Percentiles rank a stretch among this genome's conserved stretches.
These are phyloP conservation scores for Lasiosphaeris hirsuta DNA, from an alignment of 495 filamentous ascomycete genomes.

Conservation along the genomic window DNA sequence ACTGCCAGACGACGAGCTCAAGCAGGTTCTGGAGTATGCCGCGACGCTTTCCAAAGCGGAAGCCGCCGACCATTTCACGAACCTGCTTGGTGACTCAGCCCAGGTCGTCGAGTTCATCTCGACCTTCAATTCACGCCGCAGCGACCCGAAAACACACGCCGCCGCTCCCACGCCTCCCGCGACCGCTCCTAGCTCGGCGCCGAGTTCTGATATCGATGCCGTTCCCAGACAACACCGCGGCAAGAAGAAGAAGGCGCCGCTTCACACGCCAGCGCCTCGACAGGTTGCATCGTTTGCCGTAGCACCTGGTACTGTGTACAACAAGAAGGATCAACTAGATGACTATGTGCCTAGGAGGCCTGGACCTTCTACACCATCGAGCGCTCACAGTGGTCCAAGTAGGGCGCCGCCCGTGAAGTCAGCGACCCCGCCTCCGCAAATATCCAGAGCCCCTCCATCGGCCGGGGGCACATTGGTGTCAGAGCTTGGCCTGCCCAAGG, in stretches of 20 bases:
- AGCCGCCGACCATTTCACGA: constrained; percentile 79
- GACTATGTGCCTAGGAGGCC: constrained; percentile 38
- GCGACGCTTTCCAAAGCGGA: constrained; percentile 64
- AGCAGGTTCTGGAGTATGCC: constrained; percentile 78
- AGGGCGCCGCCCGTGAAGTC: constrained; percentile 39
- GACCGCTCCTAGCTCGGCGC: constrained; percentile 20
- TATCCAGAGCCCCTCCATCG: constrained; percentile 60
- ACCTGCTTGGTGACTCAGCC: constrained; percentile 82
- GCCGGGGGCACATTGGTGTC: constrained; percentile 74
- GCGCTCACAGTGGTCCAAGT: constrained; percentile 30
- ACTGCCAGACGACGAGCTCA: constrained; percentile 76
- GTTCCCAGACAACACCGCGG: constrained; percentile 30
- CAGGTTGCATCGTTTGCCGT: constrained; percentile 55
- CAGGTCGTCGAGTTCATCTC: constrained; percentile 88
- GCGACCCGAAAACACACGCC: constrained; percentile 35
- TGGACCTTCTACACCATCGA: constrained; percentile 32
- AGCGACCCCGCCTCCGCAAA: constrained; percentile 28
- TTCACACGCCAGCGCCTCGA: constrained; percentile 62
- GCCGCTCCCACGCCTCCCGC: constrained; percentile 8
- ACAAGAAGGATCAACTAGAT: constrained; percentile 39
- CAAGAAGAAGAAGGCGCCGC: constrained; percentile 57
- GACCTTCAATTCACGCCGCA: constrained; percentile 75
- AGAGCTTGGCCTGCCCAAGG: constrained; percentile 60
- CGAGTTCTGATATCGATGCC: constrained; percentile 27
- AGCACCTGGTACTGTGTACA: constrained; percentile 36